Evolutionary conservation across 2,329 filamentous ascomycete species (phyloP).

Genomic region (Sarocladiaceae sp.): DNA sequence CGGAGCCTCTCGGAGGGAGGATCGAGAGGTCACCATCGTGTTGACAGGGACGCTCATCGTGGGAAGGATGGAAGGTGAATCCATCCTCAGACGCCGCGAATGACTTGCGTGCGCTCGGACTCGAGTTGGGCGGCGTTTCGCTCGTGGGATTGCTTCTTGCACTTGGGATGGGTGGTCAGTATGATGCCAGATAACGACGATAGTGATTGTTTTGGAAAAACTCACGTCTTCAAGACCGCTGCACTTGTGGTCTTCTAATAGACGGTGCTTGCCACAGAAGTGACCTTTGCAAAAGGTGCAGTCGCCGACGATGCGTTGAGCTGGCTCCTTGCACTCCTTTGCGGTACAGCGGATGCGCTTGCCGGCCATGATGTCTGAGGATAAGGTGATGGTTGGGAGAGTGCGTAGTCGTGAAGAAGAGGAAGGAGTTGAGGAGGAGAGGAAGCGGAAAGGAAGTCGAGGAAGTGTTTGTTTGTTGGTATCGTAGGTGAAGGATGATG

Average conservation of each 20-base stretch:
- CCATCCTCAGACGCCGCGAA: conserved; percentile 92
- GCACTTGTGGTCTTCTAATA: conserved; percentile 94
- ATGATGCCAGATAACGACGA: neutral
- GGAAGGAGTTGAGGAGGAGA: conserved; percentile 4
- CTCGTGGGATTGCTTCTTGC: conserved; percentile 95
- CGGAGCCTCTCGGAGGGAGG: neutral
- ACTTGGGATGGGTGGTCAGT: conserved; percentile 45
- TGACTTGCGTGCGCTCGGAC: conserved; percentile 87
- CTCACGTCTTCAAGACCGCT: conserved; percentile 82
- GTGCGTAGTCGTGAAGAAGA: neutral
- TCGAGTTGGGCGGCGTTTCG: conserved; percentile 91
- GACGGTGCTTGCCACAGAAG: conserved; percentile 91
- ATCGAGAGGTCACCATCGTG: neutral
- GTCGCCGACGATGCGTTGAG: conserved; percentile 92
- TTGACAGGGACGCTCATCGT: too few relatives aligned
- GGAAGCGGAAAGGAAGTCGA: conserved; percentile 3
- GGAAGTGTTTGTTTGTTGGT: neutral
- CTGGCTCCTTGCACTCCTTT: conserved; percentile 82
- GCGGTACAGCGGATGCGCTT: conserved; percentile 83
- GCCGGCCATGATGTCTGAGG: conserved; percentile 49
- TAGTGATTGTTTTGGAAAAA: conserved; percentile 15
- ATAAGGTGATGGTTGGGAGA: neutral
- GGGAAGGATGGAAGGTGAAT: too few relatives aligned
- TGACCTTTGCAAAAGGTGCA: conserved; percentile 92
- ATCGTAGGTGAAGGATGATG: conserved; percentile 2